Conservation (phyloP, 768 basidiomycete species). For the Galerina marginata region DNA sequence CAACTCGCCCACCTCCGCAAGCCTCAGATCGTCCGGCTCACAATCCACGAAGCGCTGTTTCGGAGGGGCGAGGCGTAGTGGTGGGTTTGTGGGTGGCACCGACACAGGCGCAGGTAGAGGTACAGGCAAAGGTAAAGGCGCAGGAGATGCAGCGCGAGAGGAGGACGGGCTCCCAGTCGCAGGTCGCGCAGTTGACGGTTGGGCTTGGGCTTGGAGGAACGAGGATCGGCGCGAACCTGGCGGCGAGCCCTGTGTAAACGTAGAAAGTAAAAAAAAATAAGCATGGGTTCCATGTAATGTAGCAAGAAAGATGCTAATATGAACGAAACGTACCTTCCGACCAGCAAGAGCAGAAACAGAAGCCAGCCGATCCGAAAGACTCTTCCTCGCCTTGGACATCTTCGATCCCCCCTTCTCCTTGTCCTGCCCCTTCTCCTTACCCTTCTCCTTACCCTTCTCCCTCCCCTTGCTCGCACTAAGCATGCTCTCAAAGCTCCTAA, state of each 20-base stretch:
- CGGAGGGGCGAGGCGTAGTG: conserved; percentile 61
- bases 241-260: conserved; percentile 15
- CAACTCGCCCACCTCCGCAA: conserved; percentile 83
- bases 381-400: conserved; percentile 54
- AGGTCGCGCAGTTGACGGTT: conserved; percentile 9
- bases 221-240: conserved; percentile 45
- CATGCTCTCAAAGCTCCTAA: conserved; percentile 89
- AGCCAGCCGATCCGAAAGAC: conserved; percentile 82
- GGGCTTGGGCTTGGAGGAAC: conserved; percentile 39
- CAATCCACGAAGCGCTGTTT: conserved; percentile 75
- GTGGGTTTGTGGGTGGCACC: conserved; percentile 25
- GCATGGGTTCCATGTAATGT: too few relatives aligned
- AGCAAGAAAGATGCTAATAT: too few relatives aligned
- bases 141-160: conserved; percentile 37
- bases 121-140: conserved; percentile 39
- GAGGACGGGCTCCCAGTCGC: conserved; percentile 19
- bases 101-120: conserved; percentile 32
- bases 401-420: background rate
- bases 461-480: conserved; percentile 51
- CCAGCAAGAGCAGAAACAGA: conserved; percentile 69
- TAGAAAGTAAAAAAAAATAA: background rate
- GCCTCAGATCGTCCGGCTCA: conserved; percentile 73
- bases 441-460: conserved; percentile 9
- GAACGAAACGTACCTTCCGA: conserved; percentile 13
- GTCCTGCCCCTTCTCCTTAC: conserved; percentile 1